A percentile compares a stretch with the other conserved stretches of the same genome.
Conservation (phyloP, 2,329 filamentous ascomycete species). For the Trichoderma sp. region DNA sequence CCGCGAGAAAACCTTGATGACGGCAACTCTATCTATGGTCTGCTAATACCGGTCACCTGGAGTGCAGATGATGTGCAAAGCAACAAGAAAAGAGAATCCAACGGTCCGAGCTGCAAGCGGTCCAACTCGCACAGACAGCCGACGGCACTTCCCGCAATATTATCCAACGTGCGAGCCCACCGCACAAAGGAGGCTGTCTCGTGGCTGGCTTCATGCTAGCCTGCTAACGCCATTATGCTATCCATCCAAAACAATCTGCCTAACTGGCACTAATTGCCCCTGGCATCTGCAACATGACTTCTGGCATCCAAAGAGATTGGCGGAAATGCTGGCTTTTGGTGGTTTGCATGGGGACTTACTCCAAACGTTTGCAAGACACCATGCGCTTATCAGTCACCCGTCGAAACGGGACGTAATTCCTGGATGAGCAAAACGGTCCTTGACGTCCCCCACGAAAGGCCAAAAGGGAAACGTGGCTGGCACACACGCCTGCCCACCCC, state of each 20-base stretch:
- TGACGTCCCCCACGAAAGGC: not conserved
- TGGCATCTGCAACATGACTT: slow-evolving; percentile 17
- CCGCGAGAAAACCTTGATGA: not conserved
- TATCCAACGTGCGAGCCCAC: not conserved
- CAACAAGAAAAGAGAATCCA: not conserved
- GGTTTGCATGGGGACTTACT: not conserved
- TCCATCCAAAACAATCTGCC: not conserved
- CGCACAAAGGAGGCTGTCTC: not conserved
- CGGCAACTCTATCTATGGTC: not conserved
- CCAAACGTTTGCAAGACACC: not conserved
- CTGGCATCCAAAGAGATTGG: not conserved
- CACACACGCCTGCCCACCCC: not conserved
- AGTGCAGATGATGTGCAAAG: not conserved
- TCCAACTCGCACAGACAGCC: not conserved
- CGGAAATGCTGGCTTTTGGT: not conserved
- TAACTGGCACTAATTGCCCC: slow-evolving; percentile 1
- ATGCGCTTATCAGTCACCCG: not conserved
- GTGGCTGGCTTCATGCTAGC: not conserved
- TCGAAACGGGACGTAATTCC: not conserved
- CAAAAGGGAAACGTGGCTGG: not conserved
- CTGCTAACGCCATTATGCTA: not conserved
- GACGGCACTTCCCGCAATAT: slow-evolving; percentile 8
- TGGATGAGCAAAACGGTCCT: not conserved
- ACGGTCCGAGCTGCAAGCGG: not conserved
- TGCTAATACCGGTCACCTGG: not conserved